Evolutionary conservation across 805 yeast species (phyloP).

Genomic region (Pichia insulana): DNA sequence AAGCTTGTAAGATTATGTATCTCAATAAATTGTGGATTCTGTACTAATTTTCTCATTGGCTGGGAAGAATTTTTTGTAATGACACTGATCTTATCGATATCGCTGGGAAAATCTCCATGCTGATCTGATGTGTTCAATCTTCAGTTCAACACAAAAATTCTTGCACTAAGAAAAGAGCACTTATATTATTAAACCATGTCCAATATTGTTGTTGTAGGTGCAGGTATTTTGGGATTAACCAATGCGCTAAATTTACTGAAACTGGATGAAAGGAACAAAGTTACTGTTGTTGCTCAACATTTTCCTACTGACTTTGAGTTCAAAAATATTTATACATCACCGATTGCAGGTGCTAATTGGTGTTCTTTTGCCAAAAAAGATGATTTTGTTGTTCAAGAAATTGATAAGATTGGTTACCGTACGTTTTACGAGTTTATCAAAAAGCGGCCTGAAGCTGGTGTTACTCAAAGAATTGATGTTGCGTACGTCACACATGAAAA

Average conservation of each 20-base stretch:
- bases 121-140: too few relatives aligned
- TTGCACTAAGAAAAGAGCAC: too few relatives aligned
- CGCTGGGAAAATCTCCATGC: too few relatives aligned
- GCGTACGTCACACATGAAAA: slow-evolving; percentile 15
- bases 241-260: slow-evolving; percentile 35
- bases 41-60: not conserved
- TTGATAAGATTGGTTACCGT: slow-evolving; percentile 41
- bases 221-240: slow-evolving; percentile 49
- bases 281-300: slow-evolving; percentile 34
- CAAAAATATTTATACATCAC: slow-evolving; percentile 43
- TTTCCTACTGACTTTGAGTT: slow-evolving; percentile 49
- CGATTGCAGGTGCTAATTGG: slow-evolving; percentile 71
- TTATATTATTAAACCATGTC: too few relatives aligned
- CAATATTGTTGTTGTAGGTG: slow-evolving; percentile 24
- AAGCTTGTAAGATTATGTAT: too few relatives aligned
- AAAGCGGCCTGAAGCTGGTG: slow-evolving; percentile 43
- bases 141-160: too few relatives aligned
- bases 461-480: slow-evolving; percentile 22
- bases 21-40: too few relatives aligned
- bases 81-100: too few relatives aligned
- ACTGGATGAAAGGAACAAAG: slow-evolving; percentile 29
- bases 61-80: too few relatives aligned
- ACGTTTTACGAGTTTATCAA: slow-evolving; percentile 38
- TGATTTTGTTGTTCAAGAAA: slow-evolving; percentile 21
- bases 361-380: slow-evolving; percentile 45